Percentiles rank a stretch among this genome's conserved stretches.
Conservation (phyloP, 805 yeast genomes). For the Candida morakotiae region DNA sequence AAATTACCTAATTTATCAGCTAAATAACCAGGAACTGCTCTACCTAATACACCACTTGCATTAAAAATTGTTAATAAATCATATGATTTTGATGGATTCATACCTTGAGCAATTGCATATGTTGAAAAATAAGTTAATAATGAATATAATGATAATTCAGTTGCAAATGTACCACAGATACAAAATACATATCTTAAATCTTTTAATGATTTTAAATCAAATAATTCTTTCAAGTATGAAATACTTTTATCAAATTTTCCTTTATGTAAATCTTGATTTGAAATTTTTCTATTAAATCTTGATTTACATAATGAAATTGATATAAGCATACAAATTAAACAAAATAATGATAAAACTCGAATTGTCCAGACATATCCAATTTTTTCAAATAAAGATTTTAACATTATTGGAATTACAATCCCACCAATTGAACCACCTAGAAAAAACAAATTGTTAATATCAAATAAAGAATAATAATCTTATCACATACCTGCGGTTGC, state of each 20-base stretch:
- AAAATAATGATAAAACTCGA: slow-evolving; percentile 39
- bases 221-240: slow-evolving; percentile 13
- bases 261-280: neutral
- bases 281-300: slow-evolving; percentile 14
- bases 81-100: slow-evolving; percentile 39
- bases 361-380: slow-evolving; percentile 64
- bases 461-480: no score
- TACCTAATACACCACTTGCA: slow-evolving; percentile 46
- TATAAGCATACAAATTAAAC: slow-evolving; percentile 20
- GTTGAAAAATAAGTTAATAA: slow-evolving; percentile 54
- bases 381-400: slow-evolving; percentile 39
- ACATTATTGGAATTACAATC: slow-evolving; percentile 52
- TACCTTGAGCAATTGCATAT: slow-evolving; percentile 51
- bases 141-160: slow-evolving; percentile 51
- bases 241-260: slow-evolving; percentile 7
- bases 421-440: slow-evolving; percentile 63
- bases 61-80: slow-evolving; percentile 45
- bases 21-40: slow-evolving; percentile 50
- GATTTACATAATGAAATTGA: slow-evolving; percentile 26
- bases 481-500: slow-evolving; percentile 49
- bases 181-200: slow-evolving; percentile 33
- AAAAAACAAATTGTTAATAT: no score
- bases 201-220: slow-evolving; percentile 36
- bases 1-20: slow-evolving; percentile 56
- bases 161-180: slow-evolving; percentile 38